Evolutionary conservation across 257 asterid species (phyloP).

Genomic region (Verbascum thapsus): DNA sequence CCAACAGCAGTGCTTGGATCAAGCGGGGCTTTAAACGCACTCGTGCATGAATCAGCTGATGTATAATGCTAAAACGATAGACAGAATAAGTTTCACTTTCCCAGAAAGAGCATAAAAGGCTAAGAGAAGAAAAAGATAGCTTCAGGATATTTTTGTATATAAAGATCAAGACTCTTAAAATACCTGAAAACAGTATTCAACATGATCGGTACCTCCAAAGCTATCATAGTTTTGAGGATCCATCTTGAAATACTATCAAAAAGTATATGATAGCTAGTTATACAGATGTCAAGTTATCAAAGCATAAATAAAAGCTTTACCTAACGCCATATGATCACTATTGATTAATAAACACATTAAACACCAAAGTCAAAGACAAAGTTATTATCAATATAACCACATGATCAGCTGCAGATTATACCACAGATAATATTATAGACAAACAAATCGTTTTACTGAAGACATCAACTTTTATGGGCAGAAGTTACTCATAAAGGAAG

Average conservation of each 20-base stretch:
- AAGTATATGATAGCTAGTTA: constrained; percentile 32
- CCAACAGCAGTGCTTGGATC: constrained; percentile 98
- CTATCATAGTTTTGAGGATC: constrained; percentile 62
- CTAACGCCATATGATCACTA: constrained; percentile 5
- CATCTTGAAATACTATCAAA: constrained; percentile 91
- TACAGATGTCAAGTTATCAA: neutral
- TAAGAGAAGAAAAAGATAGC: constrained; percentile 4
- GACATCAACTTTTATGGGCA: too few species aligned
- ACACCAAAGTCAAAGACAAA: constrained; percentile 1
- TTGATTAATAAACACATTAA: neutral
- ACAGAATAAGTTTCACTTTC: constrained; percentile 28
- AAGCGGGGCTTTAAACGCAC: constrained; percentile 95
- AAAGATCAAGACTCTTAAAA: constrained; percentile 24
- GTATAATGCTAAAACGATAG: constrained; percentile 73
- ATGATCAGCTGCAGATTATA: neutral
- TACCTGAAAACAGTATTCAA: constrained; percentile 94
- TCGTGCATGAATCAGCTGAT: constrained; percentile 81
- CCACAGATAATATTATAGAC: too few species aligned
- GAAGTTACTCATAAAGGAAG: too few species aligned
- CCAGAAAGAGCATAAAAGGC: constrained; percentile 5
- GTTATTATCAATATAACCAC: neutral
- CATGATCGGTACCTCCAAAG: constrained; percentile 85
- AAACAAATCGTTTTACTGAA: too few species aligned
- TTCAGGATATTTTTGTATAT: constrained; percentile 6
- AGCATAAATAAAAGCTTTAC: neutral